phyloP scores from a whole-genome alignment of 2,329 filamentous ascomycete genomes.

The Aspergillus cejpii region DNA sequence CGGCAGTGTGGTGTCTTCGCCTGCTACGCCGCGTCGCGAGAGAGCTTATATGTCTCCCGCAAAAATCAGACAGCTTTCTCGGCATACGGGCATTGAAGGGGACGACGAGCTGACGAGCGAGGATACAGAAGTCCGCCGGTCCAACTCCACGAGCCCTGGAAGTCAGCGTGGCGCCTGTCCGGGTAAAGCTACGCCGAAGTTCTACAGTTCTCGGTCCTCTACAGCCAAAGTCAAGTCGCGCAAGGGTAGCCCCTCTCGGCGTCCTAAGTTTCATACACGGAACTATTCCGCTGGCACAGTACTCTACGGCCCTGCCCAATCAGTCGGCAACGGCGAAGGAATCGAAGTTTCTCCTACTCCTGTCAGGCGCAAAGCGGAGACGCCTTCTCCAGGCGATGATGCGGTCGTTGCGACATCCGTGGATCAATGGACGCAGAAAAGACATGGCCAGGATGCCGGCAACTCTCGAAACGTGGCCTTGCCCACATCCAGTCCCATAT shows the following conservation, averaged over 20 bases:
- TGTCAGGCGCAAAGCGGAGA: conserved; percentile 19
- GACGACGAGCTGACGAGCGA: conserved; percentile 86
- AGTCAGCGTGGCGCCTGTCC: conserved; percentile 12
- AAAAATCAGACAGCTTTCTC: conserved; percentile 42
- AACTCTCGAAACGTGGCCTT: conserved; percentile 54
- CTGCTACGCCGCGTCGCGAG: conserved; percentile 33
- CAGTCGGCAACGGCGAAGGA: conserved; percentile 39
- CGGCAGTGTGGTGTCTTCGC: conserved; percentile 27
- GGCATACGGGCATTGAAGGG: conserved; percentile 74
- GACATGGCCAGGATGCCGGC: conserved; percentile 28
- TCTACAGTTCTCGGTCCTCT: conserved; percentile 36
- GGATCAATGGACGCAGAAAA: conserved; percentile 42
- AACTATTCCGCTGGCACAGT: conserved; percentile 78
- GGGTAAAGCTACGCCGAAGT: conserved; percentile 28
- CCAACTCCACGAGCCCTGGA: conserved; percentile 15
- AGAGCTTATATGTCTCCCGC: conserved; percentile 23
- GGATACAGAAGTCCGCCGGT: conserved; percentile 45
- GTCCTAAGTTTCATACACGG: conserved; percentile 53
- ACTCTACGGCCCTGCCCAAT: conserved; percentile 63
- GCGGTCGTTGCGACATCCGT: conserved; percentile 35
- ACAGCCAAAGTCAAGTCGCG: conserved; percentile 39
- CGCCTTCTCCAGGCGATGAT: conserved; percentile 32
- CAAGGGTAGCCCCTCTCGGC: conserved; percentile 32
- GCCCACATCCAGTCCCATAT: conserved; percentile 48
- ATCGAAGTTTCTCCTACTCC: conserved; percentile 20